Conservation (phyloP, 768 basidiomycete genomes). For the Pleurotus giganteus region DNA sequence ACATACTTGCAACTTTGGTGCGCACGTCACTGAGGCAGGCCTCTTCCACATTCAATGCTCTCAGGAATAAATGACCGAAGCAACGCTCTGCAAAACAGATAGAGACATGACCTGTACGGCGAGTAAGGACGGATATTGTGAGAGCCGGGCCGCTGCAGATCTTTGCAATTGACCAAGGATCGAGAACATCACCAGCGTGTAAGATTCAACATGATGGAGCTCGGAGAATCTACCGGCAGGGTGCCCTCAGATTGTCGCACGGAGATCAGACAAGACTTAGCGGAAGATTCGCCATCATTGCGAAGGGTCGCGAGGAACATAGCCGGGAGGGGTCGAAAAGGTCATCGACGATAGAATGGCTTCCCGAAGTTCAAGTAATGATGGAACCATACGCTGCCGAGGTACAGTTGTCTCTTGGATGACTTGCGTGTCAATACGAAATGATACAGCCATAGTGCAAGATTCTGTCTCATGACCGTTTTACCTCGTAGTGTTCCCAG, state of each 20-base stretch:
- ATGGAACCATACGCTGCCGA: not conserved
- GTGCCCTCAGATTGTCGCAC: not conserved
- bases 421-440: not conserved
- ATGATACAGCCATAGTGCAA: not conserved
- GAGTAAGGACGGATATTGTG: not conserved
- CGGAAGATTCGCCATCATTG: not conserved
- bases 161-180: too few relatives aligned
- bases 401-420: not conserved
- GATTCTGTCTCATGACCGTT: slow-evolving; percentile 18
- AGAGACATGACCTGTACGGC: too few relatives aligned
- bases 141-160: not conserved
- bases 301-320: not conserved
- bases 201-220: not conserved
- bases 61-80: too few relatives aligned
- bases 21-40: too few relatives aligned
- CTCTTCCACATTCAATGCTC: too few relatives aligned
- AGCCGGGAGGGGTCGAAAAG: not conserved
- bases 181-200: too few relatives aligned
- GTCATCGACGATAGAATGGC: too few relatives aligned
- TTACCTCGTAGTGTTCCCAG: slow-evolving; percentile 79
- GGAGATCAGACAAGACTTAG: too few relatives aligned
- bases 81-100: too few relatives aligned
- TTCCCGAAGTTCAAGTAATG: not conserved
- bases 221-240: not conserved
- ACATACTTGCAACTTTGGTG: too few relatives aligned